A percentile compares a stretch with the other conserved stretches of the same genome.
Evolutionary conservation across 2,329 filamentous ascomycete genomes (phyloP).

Genomic region (Cercospora berteroae): DNA sequence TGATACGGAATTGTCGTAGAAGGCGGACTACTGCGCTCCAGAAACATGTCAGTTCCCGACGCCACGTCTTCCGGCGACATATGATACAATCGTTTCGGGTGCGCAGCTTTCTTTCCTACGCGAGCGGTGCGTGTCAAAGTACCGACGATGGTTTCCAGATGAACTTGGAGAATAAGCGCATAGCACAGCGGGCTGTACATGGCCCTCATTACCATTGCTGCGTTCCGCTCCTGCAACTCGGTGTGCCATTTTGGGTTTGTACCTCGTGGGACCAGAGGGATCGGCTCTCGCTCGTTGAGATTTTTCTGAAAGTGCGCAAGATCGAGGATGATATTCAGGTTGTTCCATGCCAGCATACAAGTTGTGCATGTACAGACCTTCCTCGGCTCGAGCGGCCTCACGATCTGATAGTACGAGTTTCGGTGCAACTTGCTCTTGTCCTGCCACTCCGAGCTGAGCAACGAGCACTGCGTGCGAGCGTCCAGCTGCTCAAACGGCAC

Average conservation of each 20-base stretch:
- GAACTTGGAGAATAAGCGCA: slow-evolving; percentile 50
- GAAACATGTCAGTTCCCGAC: slow-evolving; percentile 51
- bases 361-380: slow-evolving; percentile 58
- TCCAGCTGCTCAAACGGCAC: slow-evolving; percentile 43
- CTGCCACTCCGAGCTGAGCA: slow-evolving; percentile 46
- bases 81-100: slow-evolving; percentile 40
- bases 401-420: slow-evolving; percentile 55
- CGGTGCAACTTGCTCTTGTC: slow-evolving; percentile 48
- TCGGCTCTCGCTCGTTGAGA: slow-evolving; percentile 52
- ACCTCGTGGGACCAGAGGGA: slow-evolving; percentile 54
- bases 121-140: slow-evolving; percentile 44
- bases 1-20: slow-evolving; percentile 55
- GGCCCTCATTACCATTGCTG: slow-evolving; percentile 47
- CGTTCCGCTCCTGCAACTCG: slow-evolving; percentile 46
- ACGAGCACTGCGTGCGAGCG: slow-evolving; percentile 33
- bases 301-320: slow-evolving; percentile 57
- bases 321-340: slow-evolving; percentile 55
- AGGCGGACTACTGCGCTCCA: slow-evolving; percentile 52
- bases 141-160: slow-evolving; percentile 49
- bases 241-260: slow-evolving; percentile 52
- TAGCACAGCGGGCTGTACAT: slow-evolving; percentile 52
- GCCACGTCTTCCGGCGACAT: slow-evolving; percentile 49
- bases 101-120: slow-evolving; percentile 18
- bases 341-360: slow-evolving; percentile 58
- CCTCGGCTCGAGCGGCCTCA: slow-evolving; percentile 47